phyloP scores from a whole-genome alignment of 208 protist genomes.

The Angomonas ambiguus region DNA sequence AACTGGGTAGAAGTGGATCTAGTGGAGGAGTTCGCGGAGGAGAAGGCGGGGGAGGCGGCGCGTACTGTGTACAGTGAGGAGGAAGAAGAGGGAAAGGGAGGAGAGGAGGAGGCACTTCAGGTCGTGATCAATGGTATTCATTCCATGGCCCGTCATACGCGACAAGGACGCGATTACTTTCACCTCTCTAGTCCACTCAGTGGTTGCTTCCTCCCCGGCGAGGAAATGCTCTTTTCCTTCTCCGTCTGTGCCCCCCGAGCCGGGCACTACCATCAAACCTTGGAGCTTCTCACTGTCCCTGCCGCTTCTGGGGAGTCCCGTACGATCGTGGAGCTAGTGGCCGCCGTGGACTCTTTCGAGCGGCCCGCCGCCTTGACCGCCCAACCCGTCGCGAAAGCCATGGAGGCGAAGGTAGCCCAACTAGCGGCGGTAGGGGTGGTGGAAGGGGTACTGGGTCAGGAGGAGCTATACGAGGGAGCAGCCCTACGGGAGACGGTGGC shows the following conservation, averaged over 20 bases:
- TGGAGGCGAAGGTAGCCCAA: constrained; percentile 33
- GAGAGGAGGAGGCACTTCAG: neutral
- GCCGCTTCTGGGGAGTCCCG: constrained; percentile 25
- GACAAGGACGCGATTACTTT: constrained; percentile 38
- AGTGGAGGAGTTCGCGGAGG: neutral
- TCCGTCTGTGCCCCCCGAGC: constrained; percentile 46
- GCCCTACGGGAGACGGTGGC: constrained; percentile 41
- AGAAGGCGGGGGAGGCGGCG: neutral
- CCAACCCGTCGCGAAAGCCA: constrained; percentile 17
- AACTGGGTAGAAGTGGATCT: constrained; percentile 56
- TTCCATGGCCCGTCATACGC: constrained; percentile 28
- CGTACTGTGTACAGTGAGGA: neutral
- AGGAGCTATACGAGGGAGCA: constrained; percentile 28
- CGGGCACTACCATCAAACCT: constrained; percentile 50
- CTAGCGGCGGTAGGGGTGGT: constrained; percentile 45
- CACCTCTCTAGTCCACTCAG: constrained; percentile 56
- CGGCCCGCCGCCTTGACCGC: constrained; percentile 9
- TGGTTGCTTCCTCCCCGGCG: constrained; percentile 69
- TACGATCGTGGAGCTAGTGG: constrained; percentile 58
- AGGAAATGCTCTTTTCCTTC: constrained; percentile 53
- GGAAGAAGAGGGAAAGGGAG: neutral
- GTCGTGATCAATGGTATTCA: constrained; percentile 23
- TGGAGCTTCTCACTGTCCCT: constrained; percentile 82
- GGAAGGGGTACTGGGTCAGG: constrained; percentile 30
- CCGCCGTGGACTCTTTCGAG: constrained; percentile 28